Base-by-base conservation (phyloP, 352 stramenopile species). In the Globisporangium okanoganense region DNA sequence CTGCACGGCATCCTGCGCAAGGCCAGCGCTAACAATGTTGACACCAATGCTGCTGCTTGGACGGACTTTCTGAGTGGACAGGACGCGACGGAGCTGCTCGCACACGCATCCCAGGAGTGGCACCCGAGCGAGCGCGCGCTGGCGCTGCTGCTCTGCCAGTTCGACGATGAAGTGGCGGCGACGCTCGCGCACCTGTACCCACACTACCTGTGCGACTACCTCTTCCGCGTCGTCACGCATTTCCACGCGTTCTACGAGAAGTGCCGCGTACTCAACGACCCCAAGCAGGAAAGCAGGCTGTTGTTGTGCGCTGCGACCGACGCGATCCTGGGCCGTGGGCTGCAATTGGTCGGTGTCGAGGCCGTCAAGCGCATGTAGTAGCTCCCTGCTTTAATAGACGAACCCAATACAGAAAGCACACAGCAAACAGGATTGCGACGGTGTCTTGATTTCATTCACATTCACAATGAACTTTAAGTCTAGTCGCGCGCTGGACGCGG, bases 241-340 rank as follows among this genome's bases (percentile, higher is more conserved):
- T 93, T 95, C 68, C 85, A 95, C 64, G 65, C 67, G 18, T 95
- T 95, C 49, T 93, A 93, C 53, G 83, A 93, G 65, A 76, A 85
- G 29, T 95, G 85, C 59, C 83, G 79, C 20, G 85, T 95, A 38
- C 58, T 92, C 38, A 66, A 79, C 31, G 74, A 89, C 47, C 59
- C 75, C n/a, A 72, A 76, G 36, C 78, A 92, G 58, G 76, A 89
- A 47, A 79, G 71, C 43, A 79, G 85, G 16, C 70, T 95, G 18
- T 45, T 92, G 61, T 70, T 95, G 2, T 95, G 85, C 41, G 83
- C 82, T 12, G 78, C 82, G 16, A 95, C 83, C 16, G 72, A 92
- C 65, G 73, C 79, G 22, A 73, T 94, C 24, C 67, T 94, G 52
- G 67, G 75, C 36, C 73, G 79, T 41, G 82, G 85, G 22, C 66